Base-by-base conservation (phyloP, 768 basidiomycete species). In the Suillus subluteus region DNA sequence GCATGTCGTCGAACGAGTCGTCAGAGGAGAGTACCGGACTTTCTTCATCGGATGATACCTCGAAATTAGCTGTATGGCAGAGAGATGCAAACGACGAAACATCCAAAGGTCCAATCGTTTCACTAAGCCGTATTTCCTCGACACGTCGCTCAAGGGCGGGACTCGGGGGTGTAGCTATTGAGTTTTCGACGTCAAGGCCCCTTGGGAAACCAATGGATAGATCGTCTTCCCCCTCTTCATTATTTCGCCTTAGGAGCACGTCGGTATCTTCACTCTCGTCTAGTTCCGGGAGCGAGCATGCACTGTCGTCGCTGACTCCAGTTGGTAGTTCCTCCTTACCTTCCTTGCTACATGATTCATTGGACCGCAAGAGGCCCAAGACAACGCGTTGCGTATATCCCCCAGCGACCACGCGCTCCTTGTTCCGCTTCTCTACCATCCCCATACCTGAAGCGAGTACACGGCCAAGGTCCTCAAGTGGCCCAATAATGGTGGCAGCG, bases 101-200 rank as follows among this genome's bases (percentile, higher is more conserved):
- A 55, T 67, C 48, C 38, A 65, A 46, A 4, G 58, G 52, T 8
- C 52, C 61, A 15, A 58, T 23, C 4, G 52, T 32, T 43, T 59
- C 67, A 1, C 18, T 4, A 12, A 55, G 52, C 61, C 48, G 21
- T 16, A 58, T 59, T 35, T 40, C 52, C 26, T 61, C 41, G 23
- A 58, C 44, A 37, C 58, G 32, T 50, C 62, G 38, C 32, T 63
- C 48, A 18, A 68, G 40, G 9, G 32, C 11, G 26, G 54, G 11
- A 56, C 43, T 26, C 18, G 62, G 38, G 6, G 67, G 65, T 30
- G 38, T 54, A 8, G 59, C 65, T 12, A 71, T 73, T 0, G 71
- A 67, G 54, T 67, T 37, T 0, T n/a, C 38, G 6, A 38, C 58
- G 56, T 73, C 69, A 46, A 71, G 63, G 32, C 18, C 38, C 21